phyloP scores from a whole-genome alignment of 805 yeast species.

The Wickerhamomyces rabaulensis region DNA sequence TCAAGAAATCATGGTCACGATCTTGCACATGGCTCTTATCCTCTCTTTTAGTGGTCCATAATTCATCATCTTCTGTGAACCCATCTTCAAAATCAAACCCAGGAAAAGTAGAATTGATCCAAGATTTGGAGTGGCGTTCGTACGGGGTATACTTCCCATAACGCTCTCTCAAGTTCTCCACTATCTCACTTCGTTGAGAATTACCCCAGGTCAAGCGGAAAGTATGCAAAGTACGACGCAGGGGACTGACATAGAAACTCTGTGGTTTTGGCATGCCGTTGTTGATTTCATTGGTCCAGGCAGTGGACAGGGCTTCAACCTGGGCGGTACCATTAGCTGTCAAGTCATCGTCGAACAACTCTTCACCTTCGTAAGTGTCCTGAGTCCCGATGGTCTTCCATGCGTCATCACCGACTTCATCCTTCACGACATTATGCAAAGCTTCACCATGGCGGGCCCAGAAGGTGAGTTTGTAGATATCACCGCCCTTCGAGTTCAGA shows the following conservation, averaged over 20 bases:
- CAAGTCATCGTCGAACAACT: conserved; percentile 6
- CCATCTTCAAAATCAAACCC: conserved; percentile 3
- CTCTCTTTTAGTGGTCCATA: conserved; percentile 3
- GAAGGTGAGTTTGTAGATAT: conserved; percentile 5
- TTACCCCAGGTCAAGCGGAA: conserved; percentile 9
- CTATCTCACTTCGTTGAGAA: neutral
- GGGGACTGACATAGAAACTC: conserved; percentile 7
- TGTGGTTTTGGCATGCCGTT: conserved; percentile 6
- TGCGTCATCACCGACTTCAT: conserved; percentile 4
- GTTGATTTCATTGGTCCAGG: conserved; percentile 3
- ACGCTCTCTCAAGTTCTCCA: conserved; percentile 10
- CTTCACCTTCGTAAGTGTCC: conserved; percentile 2
- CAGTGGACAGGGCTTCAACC: neutral
- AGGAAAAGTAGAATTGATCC: conserved; percentile 5
- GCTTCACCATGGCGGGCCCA: conserved; percentile 10
- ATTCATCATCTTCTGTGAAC: conserved; percentile 7
- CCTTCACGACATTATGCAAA: conserved; percentile 8
- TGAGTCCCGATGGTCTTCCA: conserved; percentile 3
- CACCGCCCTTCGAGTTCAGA: neutral
- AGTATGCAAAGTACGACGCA: conserved; percentile 11
- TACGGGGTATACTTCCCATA: conserved; percentile 6
- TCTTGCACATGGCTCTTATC: conserved; percentile 1
- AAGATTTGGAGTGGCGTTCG: conserved; percentile 7
- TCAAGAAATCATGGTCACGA: conserved; percentile 1
- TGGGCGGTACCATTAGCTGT: conserved; percentile 4